Evolutionary conservation across 345 rosid species (phyloP).

Genomic region (Populus pruinosa): DNA sequence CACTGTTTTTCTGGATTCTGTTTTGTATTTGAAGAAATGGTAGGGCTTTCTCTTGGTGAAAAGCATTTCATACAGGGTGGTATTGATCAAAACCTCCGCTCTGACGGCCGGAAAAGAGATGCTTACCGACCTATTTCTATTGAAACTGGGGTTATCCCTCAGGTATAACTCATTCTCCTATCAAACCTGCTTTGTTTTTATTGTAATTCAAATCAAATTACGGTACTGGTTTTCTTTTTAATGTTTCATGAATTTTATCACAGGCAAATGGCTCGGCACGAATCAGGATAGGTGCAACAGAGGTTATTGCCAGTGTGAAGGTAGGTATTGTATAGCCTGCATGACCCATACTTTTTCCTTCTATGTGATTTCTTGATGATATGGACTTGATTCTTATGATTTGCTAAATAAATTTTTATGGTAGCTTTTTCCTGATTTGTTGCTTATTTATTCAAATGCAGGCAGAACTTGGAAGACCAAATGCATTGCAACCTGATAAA

Average conservation of each 20-base stretch:
- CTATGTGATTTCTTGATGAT: background rate
- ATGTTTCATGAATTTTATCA: background rate
- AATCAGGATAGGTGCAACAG: conserved; percentile 70
- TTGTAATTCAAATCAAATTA: background rate
- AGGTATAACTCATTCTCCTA: conserved; percentile 39
- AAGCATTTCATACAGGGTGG: conserved; percentile 72
- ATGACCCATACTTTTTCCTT: background rate
- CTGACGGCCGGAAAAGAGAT: conserved; percentile 71
- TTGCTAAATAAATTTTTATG: background rate
- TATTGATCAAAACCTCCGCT: conserved; percentile 73
- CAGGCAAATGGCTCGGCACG: conserved; percentile 95
- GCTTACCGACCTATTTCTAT: conserved; percentile 63
- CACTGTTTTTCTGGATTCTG: background rate
- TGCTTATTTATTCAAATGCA: conserved; percentile 28
- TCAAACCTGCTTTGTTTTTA: background rate
- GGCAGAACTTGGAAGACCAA: conserved; percentile 95
- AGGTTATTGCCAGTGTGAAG: conserved; percentile 96
- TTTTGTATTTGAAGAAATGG: conserved; percentile 40
- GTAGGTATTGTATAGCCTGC: conserved; percentile 55
- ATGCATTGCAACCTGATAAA: conserved; percentile 62
- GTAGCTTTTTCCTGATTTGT: background rate
- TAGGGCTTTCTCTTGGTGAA: conserved; percentile 75
- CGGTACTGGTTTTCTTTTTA: background rate
- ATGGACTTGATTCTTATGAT: no score
- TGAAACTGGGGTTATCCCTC: conserved; percentile 84